Conservation (phyloP, 371 early-diverging fungal genomes). For the Actinomortierella wolfii region DNA sequence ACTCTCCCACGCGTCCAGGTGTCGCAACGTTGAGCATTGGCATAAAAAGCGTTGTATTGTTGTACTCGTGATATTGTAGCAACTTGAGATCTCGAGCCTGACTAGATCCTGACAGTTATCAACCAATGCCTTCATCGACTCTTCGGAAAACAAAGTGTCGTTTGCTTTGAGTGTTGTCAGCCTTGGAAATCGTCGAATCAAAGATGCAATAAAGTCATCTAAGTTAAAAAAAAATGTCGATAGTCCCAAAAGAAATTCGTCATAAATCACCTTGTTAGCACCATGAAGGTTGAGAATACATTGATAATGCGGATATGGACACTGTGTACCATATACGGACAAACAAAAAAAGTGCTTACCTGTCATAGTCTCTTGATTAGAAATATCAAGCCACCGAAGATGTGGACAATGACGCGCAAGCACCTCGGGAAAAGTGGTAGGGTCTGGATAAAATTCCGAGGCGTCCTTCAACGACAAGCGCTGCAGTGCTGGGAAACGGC, state of each 20-base stretch:
- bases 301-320: no score
- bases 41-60: conserved; percentile 18
- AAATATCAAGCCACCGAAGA: conserved; percentile 23
- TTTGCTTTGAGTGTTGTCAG: conserved; percentile 10
- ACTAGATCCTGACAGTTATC: conserved; percentile 12
- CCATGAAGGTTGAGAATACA: no score
- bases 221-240: no score
- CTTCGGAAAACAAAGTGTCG: conserved; percentile 17
- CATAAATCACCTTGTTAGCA: no score
- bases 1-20: conserved; percentile 17
- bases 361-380: conserved; percentile 12
- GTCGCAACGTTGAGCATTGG: conserved; percentile 6
- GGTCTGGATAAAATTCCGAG: conserved; percentile 11
- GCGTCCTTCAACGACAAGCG: conserved; percentile 16
- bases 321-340: no score
- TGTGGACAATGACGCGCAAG: conserved; percentile 21
- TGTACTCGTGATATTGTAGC: conserved; percentile 8
- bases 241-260: no score
- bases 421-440: conserved; percentile 8
- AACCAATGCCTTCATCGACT: conserved; percentile 13
- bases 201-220: conserved; percentile 17
- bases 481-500: conserved; percentile 20
- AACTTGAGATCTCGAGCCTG: conserved; percentile 10
- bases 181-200: conserved; percentile 14
- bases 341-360: no score